phyloP scores from a whole-genome alignment of 768 basidiomycete species.

The Boletus vermiculosoides region DNA sequence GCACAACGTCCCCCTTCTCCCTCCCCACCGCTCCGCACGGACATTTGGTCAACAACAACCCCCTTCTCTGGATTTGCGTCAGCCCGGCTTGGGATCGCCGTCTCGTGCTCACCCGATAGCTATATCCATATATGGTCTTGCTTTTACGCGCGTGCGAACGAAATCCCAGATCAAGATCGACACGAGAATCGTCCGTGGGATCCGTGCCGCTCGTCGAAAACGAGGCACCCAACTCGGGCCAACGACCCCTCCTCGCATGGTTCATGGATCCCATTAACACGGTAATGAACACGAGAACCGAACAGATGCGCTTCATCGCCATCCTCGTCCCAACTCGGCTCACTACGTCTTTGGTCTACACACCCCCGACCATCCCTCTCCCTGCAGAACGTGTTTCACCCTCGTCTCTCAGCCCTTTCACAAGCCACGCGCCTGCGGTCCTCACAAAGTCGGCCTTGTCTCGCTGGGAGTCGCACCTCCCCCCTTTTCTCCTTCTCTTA shows the following conservation, averaged over 20 bases:
- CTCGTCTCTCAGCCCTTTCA: no score
- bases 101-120: neutral
- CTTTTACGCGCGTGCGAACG: constrained; percentile 46
- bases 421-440: no score
- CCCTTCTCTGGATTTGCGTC: constrained; percentile 19
- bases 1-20: no score
- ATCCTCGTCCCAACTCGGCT: neutral
- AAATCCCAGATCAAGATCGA: constrained; percentile 58
- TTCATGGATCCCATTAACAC: neutral
- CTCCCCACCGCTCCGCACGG: constrained; percentile 11
- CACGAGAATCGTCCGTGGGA: constrained; percentile 32
- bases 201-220: constrained; percentile 1
- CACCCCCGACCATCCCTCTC: no score
- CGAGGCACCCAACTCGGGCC: neutral
- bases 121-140: constrained; percentile 3
- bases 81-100: constrained; percentile 27
- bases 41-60: constrained; percentile 5
- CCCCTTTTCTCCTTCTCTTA: neutral
- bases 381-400: neutral
- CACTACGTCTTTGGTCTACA: neutral
- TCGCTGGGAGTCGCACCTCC: no score
- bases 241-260: neutral
- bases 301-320: neutral
- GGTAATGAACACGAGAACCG: neutral
- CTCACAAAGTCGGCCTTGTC: no score